phyloP scores from a whole-genome alignment of 2,329 filamentous ascomycete genomes.

The Hirsutella rhossiliensis region DNA sequence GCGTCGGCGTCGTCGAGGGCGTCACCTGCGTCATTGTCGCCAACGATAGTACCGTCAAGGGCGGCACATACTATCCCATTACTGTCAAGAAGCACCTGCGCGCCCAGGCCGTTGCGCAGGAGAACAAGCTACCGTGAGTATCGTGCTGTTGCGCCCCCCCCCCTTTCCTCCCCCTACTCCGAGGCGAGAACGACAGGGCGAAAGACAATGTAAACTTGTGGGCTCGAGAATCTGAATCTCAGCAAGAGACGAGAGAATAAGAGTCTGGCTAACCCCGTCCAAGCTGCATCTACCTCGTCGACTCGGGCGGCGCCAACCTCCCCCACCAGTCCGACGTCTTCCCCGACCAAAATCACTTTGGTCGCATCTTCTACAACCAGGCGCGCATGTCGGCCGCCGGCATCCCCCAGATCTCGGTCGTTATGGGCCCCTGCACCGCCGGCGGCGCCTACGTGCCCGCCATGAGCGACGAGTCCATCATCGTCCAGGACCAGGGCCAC shows the following conservation, averaged over 20 bases:
- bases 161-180: constrained; percentile 1
- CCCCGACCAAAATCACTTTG: constrained; percentile 88
- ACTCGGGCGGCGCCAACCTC: constrained; percentile 89
- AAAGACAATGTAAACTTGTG: too few relatives aligned
- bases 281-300: constrained; percentile 87
- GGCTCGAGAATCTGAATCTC: too few relatives aligned
- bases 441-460: constrained; percentile 92
- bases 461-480: constrained; percentile 97
- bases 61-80: constrained; percentile 92
- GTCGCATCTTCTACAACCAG: constrained; percentile 97
- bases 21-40: constrained; percentile 88
- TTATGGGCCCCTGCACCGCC: constrained; percentile 95
- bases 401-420: constrained; percentile 87
- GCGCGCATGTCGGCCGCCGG: constrained; percentile 81
- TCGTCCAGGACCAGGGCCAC: constrained; percentile 89
- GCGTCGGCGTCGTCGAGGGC: constrained; percentile 79
- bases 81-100: constrained; percentile 96
- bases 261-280: neutral
- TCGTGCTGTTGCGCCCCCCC: neutral
- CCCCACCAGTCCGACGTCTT: constrained; percentile 95
- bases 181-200: too few relatives aligned
- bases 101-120: constrained; percentile 79
- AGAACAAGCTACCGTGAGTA: constrained; percentile 62
- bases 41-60: constrained; percentile 95
- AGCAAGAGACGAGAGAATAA: too few relatives aligned